A percentile compares a stretch with the other conserved stretches of the same genome.
Conservation (phyloP, 2,329 filamentous ascomycete species). For the Cordyceps militaris region DNA sequence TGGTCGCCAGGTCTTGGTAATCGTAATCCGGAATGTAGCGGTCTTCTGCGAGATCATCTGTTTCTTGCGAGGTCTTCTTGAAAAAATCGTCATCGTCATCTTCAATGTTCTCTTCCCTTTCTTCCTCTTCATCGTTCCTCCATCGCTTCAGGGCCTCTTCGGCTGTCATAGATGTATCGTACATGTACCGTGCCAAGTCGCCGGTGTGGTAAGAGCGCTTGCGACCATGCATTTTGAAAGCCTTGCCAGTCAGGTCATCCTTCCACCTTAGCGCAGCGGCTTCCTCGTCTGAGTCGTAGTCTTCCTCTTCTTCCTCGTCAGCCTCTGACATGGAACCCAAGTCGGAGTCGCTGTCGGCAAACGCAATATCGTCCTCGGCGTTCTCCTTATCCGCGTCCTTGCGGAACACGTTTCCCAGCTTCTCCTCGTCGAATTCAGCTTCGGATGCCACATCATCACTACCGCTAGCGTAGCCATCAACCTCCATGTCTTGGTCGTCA, state of each 20-base stretch:
- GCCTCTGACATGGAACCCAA: conserved; percentile 72
- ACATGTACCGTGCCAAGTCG: conserved; percentile 82
- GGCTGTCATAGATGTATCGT: conserved; percentile 72
- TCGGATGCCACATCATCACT: conserved; percentile 46
- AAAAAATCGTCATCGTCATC: conserved; percentile 58
- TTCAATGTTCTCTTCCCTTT: conserved; percentile 52
- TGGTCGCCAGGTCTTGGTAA: conserved; percentile 71
- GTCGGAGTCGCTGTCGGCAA: conserved; percentile 96
- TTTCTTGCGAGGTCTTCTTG: conserved; percentile 54
- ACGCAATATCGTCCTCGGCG: conserved; percentile 67
- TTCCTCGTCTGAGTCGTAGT: conserved; percentile 57
- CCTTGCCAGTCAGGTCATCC: conserved; percentile 71
- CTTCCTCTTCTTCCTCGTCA: conserved; percentile 42
- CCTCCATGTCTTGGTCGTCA: conserved; percentile 49
- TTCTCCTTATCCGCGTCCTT: conserved; percentile 43
- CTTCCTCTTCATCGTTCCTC: conserved; percentile 58
- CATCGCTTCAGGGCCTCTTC: conserved; percentile 71
- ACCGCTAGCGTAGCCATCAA: conserved; percentile 49
- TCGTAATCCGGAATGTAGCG: conserved; percentile 72
- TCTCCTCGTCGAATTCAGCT: conserved; percentile 51
- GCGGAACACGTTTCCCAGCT: conserved; percentile 54
- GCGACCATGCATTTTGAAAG: conserved; percentile 61
- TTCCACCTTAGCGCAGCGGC: conserved; percentile 79
- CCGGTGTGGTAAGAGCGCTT: conserved; percentile 67
- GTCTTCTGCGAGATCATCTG: conserved; percentile 71